These are phyloP conservation scores for Rosa chinensis DNA, from an alignment of 306 rosid species.

Conservation along the genomic window DNA sequence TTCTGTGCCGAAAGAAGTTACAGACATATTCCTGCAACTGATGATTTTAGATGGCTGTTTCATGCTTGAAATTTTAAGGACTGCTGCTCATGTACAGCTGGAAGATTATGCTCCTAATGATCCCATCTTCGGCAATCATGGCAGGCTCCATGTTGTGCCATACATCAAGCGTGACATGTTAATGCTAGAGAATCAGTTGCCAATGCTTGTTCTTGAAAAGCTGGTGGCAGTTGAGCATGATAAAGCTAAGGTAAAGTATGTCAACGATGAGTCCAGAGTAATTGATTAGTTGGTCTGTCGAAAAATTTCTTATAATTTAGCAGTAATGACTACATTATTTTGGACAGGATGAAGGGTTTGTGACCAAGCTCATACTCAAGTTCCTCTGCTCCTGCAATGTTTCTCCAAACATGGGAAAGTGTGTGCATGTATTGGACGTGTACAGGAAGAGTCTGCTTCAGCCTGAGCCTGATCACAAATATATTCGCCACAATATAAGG, in stretches of 20 bases:
- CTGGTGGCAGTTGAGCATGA: slow-evolving; percentile 28
- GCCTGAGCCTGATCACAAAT: not conserved
- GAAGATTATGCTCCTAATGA: slow-evolving; percentile 38
- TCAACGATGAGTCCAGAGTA: not conserved
- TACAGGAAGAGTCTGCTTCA: slow-evolving; percentile 29
- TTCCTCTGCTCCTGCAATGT: slow-evolving; percentile 10
- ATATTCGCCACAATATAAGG: not conserved
- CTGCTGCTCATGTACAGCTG: not conserved
- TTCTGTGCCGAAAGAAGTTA: slow-evolving; percentile 18
- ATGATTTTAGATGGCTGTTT: slow-evolving; percentile 65
- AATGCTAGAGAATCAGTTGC: slow-evolving; percentile 63
- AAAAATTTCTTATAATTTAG: not conserved
- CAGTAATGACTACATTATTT: not conserved
- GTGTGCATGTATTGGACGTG: slow-evolving; percentile 40
- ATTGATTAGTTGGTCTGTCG: not conserved
- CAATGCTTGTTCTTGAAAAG: slow-evolving; percentile 35
- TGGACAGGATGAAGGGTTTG: slow-evolving; percentile 22
- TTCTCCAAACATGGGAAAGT: slow-evolving; percentile 17
- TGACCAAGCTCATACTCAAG: slow-evolving; percentile 27
- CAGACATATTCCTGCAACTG: slow-evolving; percentile 26
- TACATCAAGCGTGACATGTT: slow-evolving; percentile 54
- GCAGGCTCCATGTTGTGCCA: slow-evolving; percentile 26
- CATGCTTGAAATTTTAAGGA: slow-evolving; percentile 36
- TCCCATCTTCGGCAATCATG: slow-evolving; percentile 53
- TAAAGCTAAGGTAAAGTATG: not conserved